Conservation (phyloP, 148 eudicot species). For the Rhododendron simsii region DNA sequence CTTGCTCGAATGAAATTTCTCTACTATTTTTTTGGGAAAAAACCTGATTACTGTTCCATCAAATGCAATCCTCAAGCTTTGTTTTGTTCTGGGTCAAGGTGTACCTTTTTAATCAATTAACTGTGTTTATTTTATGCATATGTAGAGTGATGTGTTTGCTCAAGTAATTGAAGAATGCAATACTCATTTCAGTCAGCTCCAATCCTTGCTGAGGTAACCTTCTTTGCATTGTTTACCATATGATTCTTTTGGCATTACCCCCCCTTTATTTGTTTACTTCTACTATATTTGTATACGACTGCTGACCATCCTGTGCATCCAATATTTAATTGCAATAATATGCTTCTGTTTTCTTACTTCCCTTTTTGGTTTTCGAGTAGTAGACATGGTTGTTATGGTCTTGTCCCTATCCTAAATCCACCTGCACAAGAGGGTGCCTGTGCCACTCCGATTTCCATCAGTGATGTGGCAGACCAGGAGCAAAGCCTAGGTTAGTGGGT, state of each 20-base stretch:
- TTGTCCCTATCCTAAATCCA: neutral
- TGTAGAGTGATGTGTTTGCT: constrained; percentile 67
- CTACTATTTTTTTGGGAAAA: neutral
- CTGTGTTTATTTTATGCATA: constrained; percentile 13
- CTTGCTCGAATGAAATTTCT: neutral
- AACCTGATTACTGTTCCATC: neutral
- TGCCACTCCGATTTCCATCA: neutral
- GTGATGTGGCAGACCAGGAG: neutral
- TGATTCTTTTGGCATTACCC: neutral
- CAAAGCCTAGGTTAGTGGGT: neutral
- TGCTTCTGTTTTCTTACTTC: neutral
- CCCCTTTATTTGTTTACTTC: neutral
- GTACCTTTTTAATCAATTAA: neutral
- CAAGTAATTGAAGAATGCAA: constrained; percentile 85
- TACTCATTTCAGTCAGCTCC: constrained; percentile 69
- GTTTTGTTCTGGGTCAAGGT: neutral
- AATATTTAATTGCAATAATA: neutral
- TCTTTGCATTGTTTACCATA: constrained; percentile 10
- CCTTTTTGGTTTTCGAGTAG: neutral
- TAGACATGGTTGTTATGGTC: neutral
- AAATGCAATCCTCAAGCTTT: neutral
- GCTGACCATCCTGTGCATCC: neutral
- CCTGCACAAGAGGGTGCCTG: constrained; percentile 1
- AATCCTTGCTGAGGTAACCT: constrained; percentile 53
- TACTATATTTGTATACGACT: neutral